Evolutionary conservation across 169 alveolate genomes (phyloP), one percentile per base, ranked within the genome.

Genomic region (Plasmodium vivax): DNA sequence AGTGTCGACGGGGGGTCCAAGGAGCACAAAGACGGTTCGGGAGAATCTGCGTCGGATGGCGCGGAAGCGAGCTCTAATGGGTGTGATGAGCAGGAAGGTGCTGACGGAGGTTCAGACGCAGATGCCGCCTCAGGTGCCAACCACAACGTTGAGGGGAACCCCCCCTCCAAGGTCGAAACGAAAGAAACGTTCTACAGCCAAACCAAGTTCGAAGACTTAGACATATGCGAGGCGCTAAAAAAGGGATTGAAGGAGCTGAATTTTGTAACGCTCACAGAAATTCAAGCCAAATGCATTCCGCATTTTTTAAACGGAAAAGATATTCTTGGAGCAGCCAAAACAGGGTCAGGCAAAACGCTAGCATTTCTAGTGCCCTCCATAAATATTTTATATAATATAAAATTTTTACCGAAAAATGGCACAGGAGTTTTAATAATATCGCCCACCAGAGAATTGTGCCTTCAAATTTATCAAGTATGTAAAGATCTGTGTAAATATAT

Each of bases 281-380:
- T 99, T 77, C 99, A 99, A 96, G 99, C 99, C 54, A 98, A 98
- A 96, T 96, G 99, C 27, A 99, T 99, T 34, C 99, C 99, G 9
- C 99, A 98, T 32, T 96, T 98, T 23, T 97, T 99, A 73, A 98
- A 98, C 94, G 99, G 99, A 74, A 98, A 98, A 90, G 99, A 99
- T 95, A 99, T 99, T 7, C 94, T 98, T 79, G 99, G 99, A 43
- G 99, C 99, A 45, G 99, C 99, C 3, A 98, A 98, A 93, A 99
- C 99, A 5, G 99, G 99, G 14, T 98, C 99, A 34, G 99, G 99
- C 14, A 99, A 99, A 95, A 99, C 99, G 3, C 96, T 99, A 93
- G 99, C 99, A 16, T 99, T 98, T 96, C 95, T 99, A 95, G 98
- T 99, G 27, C 99, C 99, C 38, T 99, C 99, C n/a, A 96, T 99